A percentile compares a stretch with the other conserved stretches of the same genome.
Evolutionary conservation across 1,139 yeast species (phyloP).

Genomic region (Yamadazyma atmosphaerica): DNA sequence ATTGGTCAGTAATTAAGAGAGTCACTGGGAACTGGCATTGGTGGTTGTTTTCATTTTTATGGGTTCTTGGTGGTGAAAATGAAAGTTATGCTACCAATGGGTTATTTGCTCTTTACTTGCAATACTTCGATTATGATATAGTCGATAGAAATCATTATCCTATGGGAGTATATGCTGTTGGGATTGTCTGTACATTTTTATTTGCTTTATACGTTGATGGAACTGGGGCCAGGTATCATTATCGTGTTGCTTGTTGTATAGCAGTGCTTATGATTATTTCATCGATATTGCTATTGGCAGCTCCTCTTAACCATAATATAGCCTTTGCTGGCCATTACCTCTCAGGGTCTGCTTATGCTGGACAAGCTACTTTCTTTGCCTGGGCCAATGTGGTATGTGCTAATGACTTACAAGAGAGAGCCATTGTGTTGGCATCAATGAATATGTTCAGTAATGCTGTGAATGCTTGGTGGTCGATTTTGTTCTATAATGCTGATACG

Average conservation of each 20-base stretch:
- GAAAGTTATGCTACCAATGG: slow-evolving; percentile 55
- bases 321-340: slow-evolving; percentile 57
- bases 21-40: slow-evolving; percentile 59
- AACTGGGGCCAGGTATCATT: slow-evolving; percentile 51
- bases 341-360: slow-evolving; percentile 54
- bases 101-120: slow-evolving; percentile 53
- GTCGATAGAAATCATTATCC: slow-evolving; percentile 54
- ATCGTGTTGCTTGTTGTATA: slow-evolving; percentile 48
- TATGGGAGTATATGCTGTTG: slow-evolving; percentile 58
- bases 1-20: slow-evolving; percentile 46
- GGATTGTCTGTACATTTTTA: slow-evolving; percentile 45
- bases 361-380: slow-evolving; percentile 58
- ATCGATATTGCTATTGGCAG: slow-evolving; percentile 33
- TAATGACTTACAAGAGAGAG: slow-evolving; percentile 56
- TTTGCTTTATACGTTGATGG: slow-evolving; percentile 50
- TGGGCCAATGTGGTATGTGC: slow-evolving; percentile 61
- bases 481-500: slow-evolving; percentile 50
- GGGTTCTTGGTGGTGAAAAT: slow-evolving; percentile 63
- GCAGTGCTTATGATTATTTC: slow-evolving; percentile 40
- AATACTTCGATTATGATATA: slow-evolving; percentile 42
- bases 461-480: slow-evolving; percentile 63
- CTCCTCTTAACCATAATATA: slow-evolving; percentile 32
- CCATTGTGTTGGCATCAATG: slow-evolving; percentile 60
- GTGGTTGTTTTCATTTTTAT: slow-evolving; percentile 54
- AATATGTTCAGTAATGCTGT: slow-evolving; percentile 63